phyloP scores from a whole-genome alignment of 768 basidiomycete species.

The Boletales sp. region DNA sequence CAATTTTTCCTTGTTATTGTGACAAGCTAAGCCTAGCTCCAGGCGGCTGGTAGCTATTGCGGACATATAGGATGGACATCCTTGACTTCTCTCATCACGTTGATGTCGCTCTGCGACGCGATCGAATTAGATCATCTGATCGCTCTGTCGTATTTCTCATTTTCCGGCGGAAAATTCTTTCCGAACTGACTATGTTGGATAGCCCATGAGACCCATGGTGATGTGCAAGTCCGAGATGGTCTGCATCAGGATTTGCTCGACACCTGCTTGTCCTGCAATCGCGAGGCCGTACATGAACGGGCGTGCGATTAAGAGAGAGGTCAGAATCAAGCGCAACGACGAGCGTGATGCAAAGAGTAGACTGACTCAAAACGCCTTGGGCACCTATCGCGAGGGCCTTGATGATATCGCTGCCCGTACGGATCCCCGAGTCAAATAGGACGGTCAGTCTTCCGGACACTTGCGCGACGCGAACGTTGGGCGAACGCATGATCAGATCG shows the following conservation, averaged over 20 bases:
- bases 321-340: neutral
- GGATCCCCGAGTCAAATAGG: slow-evolving; percentile 69
- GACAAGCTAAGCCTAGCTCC: no score
- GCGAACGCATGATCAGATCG: slow-evolving; percentile 63
- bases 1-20: no score
- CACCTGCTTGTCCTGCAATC: slow-evolving; percentile 66
- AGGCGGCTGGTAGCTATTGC: no score
- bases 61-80: no score
- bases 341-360: neutral
- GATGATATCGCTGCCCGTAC: slow-evolving; percentile 79
- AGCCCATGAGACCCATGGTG: slow-evolving; percentile 62
- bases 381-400: slow-evolving; percentile 87
- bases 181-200: no score
- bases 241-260: slow-evolving; percentile 68
- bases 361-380: slow-evolving; percentile 71
- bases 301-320: slow-evolving; percentile 53
- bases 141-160: no score
- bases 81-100: no score
- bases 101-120: no score
- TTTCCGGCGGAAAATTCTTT: no score
- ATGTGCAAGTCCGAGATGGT: slow-evolving; percentile 67
- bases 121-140: no score
- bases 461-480: slow-evolving; percentile 56
- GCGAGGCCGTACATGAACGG: slow-evolving; percentile 73
- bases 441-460: slow-evolving; percentile 60